A percentile compares a stretch with the other conserved stretches of the same genome.
phyloP scores from a whole-genome alignment of 1,284 basidiomycete species.

The Porogramme epimiltina region DNA sequence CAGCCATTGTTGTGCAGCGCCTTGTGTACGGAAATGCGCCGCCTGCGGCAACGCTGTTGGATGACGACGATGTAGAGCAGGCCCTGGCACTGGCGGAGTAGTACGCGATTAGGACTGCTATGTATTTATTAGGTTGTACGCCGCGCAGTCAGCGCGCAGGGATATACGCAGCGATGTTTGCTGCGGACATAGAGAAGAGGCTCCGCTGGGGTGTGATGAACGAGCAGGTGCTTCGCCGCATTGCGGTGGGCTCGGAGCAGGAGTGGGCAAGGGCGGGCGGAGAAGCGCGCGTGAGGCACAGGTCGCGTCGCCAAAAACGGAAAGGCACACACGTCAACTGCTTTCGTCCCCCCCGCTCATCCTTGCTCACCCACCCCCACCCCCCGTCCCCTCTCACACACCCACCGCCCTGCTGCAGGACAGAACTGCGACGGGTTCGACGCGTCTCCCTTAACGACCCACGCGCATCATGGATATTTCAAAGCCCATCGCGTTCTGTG shows the following conservation, averaged over 20 bases:
- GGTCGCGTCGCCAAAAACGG: slow-evolving; percentile 17
- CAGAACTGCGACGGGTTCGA: slow-evolving; percentile 30
- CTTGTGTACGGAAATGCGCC: slow-evolving; percentile 67
- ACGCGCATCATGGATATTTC: slow-evolving; percentile 27
- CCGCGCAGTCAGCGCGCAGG: too few species aligned
- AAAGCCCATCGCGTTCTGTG: slow-evolving; percentile 47
- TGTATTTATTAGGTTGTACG: too few species aligned
- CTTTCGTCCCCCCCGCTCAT: not conserved
- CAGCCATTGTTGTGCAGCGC: slow-evolving; percentile 73
- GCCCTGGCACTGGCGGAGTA: slow-evolving; percentile 65
- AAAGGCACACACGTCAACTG: slow-evolving; percentile 29
- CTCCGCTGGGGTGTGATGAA: too few species aligned
- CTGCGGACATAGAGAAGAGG: too few species aligned
- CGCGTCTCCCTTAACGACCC: slow-evolving; percentile 13
- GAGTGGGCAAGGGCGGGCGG: too few species aligned
- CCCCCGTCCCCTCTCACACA: slow-evolving; percentile 3
- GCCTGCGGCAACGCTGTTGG: slow-evolving; percentile 50
- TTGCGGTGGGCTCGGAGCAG: too few species aligned
- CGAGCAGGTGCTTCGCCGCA: too few species aligned
- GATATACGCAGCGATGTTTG: too few species aligned
- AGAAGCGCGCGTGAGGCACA: slow-evolving; percentile 16
- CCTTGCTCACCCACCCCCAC: not conserved
- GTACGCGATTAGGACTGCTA: too few species aligned
- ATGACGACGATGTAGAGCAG: slow-evolving; percentile 73
- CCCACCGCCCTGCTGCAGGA: slow-evolving; percentile 28